Conservation (phyloP, 345 rosid species). For the Rhizophora mangle region DNA sequence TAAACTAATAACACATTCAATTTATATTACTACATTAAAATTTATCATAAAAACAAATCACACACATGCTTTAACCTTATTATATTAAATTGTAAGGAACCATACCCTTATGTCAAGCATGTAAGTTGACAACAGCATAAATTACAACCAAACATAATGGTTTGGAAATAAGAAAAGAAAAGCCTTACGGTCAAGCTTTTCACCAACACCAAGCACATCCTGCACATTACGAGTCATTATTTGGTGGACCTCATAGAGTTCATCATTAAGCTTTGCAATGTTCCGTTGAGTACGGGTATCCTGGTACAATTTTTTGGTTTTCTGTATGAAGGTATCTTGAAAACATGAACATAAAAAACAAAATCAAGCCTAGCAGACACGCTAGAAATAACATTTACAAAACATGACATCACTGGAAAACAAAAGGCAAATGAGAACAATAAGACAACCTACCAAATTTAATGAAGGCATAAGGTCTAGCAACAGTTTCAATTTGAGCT, state of each 20-base stretch:
- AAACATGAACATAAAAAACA: constrained; percentile 18
- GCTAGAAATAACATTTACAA: constrained; percentile 13
- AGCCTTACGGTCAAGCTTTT: constrained; percentile 94
- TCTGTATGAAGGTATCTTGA: constrained; percentile 94
- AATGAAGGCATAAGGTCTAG: constrained; percentile 96
- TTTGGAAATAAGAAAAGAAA: constrained; percentile 11
- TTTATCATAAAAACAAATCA: too few species aligned
- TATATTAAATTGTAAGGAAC: too few species aligned
- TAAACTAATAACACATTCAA: too few species aligned
- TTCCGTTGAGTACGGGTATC: constrained; percentile 92
- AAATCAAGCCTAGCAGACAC: constrained; percentile 24
- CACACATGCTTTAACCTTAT: too few species aligned
- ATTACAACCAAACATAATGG: neutral
- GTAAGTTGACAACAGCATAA: too few species aligned
- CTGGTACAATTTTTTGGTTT: constrained; percentile 93
- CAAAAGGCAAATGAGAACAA: neutral
- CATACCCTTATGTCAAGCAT: too few species aligned
- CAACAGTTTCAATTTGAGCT: constrained; percentile 89
- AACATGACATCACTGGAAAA: neutral
- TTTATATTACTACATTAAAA: too few species aligned
- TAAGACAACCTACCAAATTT: constrained; percentile 68
- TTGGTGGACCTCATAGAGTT: constrained; percentile 97
- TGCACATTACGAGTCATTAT: constrained; percentile 99
- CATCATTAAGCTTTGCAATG: constrained; percentile 94
- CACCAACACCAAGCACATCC: constrained; percentile 99